Percentiles rank a stretch among this genome's conserved stretches.
These are phyloP conservation scores for Penicillium egyptiacum DNA, from an alignment of 495 filamentous ascomycete genomes.

Conservation along the genomic window DNA sequence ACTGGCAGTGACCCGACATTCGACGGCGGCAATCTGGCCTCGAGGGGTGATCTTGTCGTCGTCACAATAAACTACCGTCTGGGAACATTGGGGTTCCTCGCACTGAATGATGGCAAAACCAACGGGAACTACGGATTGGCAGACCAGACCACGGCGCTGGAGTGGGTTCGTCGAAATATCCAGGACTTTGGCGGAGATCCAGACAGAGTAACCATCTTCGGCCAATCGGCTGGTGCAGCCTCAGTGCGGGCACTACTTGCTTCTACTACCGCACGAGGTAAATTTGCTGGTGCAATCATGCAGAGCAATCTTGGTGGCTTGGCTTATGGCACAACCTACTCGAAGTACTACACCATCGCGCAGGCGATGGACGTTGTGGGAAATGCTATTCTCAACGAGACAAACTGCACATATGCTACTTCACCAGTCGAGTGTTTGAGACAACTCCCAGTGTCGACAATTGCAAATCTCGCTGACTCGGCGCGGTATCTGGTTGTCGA, in stretches of 20 bases:
- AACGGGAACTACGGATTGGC: conserved; percentile 40
- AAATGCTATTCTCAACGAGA: conserved; percentile 19
- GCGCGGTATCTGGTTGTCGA: conserved; percentile 28
- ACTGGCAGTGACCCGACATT: conserved; percentile 35
- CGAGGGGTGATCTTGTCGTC: conserved; percentile 47
- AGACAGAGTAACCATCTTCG: conserved; percentile 55
- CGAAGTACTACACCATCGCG: conserved; percentile 45
- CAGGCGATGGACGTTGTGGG: conserved; percentile 30
- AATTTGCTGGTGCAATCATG: conserved; percentile 42
- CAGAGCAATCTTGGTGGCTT: conserved; percentile 50
- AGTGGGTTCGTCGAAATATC: conserved; percentile 37
- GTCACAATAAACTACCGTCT: conserved; percentile 48
- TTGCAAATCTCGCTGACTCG: conserved; percentile 23
- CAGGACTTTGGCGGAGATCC: conserved; percentile 49
- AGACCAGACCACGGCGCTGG: conserved; percentile 39
- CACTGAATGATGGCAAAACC: conserved; percentile 22
- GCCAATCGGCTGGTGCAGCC: conserved; percentile 51
- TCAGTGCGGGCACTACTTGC: conserved; percentile 41
- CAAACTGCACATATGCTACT: conserved; percentile 38
- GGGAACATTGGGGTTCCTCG: conserved; percentile 40
- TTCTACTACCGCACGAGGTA: conserved; percentile 36
- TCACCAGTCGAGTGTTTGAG: conserved; percentile 45
- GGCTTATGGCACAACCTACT: conserved; percentile 50
- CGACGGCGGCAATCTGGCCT: conserved; percentile 45
- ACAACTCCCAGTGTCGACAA: conserved; percentile 31